Evolutionary conservation across 345 rosid species (phyloP).

Genomic region (Camelina laxa): DNA sequence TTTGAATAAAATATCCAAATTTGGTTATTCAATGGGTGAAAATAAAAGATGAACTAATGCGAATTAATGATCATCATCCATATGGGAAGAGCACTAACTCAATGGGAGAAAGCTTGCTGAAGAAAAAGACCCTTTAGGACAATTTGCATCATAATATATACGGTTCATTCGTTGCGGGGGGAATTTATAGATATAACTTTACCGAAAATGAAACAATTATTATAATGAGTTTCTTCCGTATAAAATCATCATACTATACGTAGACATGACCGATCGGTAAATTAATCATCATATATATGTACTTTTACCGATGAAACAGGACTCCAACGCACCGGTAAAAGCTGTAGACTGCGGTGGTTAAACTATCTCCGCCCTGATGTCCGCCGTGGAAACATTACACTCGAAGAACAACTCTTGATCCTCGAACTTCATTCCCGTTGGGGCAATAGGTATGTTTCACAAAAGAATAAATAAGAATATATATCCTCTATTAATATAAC

Average conservation of each 20-base stretch:
- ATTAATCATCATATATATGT: conserved; percentile 18
- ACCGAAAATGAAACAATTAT: conserved; percentile 29
- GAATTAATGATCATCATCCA: conserved; percentile 45
- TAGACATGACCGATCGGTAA: conserved; percentile 28
- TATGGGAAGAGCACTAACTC: conserved; percentile 50
- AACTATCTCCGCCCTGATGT: conserved; percentile 94
- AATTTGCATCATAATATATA: conserved; percentile 44
- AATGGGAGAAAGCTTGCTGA: conserved; percentile 45
- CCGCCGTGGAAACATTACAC: conserved; percentile 93
- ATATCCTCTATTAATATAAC: background rate
- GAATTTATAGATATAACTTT: conserved; percentile 30
- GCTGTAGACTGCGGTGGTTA: conserved; percentile 93
- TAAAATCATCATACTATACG: conserved; percentile 32
- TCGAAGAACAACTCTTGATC: conserved; percentile 87
- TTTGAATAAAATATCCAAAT: conserved; percentile 34
- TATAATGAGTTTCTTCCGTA: conserved; percentile 41
- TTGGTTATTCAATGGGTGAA: conserved; percentile 28
- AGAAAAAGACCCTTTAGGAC: conserved; percentile 45
- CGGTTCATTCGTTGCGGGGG: conserved; percentile 9
- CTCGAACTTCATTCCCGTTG: conserved; percentile 93
- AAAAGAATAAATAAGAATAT: background rate
- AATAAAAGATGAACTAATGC: conserved; percentile 33
- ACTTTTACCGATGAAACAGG: conserved; percentile 55
- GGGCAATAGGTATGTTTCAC: conserved; percentile 78
- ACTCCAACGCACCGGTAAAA: conserved; percentile 90